Evolutionary conservation across 2,329 filamentous ascomycete species (phyloP).

Genomic region (Alternaria sp.): DNA sequence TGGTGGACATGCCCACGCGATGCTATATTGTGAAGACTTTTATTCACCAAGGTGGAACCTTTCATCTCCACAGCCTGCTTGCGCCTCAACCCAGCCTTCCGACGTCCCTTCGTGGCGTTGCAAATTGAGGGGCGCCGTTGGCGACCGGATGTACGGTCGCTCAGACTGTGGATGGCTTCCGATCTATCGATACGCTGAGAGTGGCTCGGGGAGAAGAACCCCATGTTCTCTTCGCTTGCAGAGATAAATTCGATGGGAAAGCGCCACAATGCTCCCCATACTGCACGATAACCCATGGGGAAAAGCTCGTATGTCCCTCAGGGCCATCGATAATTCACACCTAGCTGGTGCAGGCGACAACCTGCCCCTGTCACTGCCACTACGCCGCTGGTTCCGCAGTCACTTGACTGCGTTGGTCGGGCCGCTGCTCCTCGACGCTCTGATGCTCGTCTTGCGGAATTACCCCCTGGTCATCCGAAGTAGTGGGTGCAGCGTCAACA

Average conservation of each 20-base stretch:
- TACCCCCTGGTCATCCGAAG: constrained; percentile 47
- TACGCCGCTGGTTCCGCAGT: constrained; percentile 40
- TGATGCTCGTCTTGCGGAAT: constrained; percentile 49
- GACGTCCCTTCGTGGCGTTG: constrained; percentile 40
- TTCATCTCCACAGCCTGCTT: constrained; percentile 25
- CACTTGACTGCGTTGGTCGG: constrained; percentile 50
- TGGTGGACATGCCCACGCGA: constrained; percentile 30
- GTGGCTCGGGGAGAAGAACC: constrained; percentile 35
- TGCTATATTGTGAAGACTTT: constrained; percentile 32
- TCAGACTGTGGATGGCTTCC: constrained; percentile 25
- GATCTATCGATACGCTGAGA: constrained; percentile 34
- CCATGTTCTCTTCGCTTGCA: constrained; percentile 29
- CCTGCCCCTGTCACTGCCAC: constrained; percentile 35
- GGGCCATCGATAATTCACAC: constrained; percentile 36
- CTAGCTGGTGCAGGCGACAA: constrained; percentile 39
- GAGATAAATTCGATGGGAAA: constrained; percentile 26
- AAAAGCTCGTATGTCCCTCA: constrained; percentile 32
- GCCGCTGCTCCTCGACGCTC: constrained; percentile 52
- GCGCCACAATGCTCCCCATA: constrained; percentile 42
- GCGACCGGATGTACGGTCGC: constrained; percentile 18
- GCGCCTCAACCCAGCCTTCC: constrained; percentile 27
- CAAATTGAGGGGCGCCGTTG: constrained; percentile 42
- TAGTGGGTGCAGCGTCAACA: constrained; percentile 44
- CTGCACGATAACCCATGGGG: constrained; percentile 47
- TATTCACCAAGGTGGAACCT: constrained; percentile 34